Base-by-base conservation (phyloP, 2,329 filamentous ascomycete species). In the Mollisia scopiformis region DNA sequence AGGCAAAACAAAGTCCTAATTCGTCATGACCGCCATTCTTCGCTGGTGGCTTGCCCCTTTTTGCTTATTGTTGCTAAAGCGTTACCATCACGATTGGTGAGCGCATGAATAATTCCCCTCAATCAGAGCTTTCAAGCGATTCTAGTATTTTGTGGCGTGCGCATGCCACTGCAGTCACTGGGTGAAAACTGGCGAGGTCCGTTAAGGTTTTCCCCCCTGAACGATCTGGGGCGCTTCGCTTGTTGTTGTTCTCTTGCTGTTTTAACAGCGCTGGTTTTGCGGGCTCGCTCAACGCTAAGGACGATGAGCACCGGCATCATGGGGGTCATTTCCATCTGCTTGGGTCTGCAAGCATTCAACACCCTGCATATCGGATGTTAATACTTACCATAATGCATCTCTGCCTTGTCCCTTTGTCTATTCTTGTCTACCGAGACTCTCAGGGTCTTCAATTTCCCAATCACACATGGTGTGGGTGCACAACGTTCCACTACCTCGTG, bases 231-330 rank as follows among this genome's bases (percentile, higher is more conserved):
- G 49, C n/a, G 50, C 21, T 30, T 58, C 56, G 56, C 56, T 58
- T 58, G 31, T 33, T 21, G 21, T 41, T 46, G 30, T 25, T 58
- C 35, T 54, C 35, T 54, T 41, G 56, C 56, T 46, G 56, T 58
- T 58, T 58, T 58, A 58, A 58, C 35, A 41, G 47, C 49, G n/a
- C 49, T 53, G 55, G 23, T 33, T 35, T 47, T 30, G 37, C 27
- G 52, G n/a, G 52, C 37, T 55, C 52, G 27, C 27, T 27, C 51
- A 54, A 23, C 33, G 23, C 52, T 28, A 41, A 16, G 23, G 35
- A 43, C 4, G 53, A 55, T 33, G 14, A 25, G 33, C 25, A 47
- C 53, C 13, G 14, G 39, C 37, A 55, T 55, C 53, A 55, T 27
- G 53, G 43, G 25, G 2, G 13, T 13, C 43, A 13, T 47, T 47